Percentiles rank a stretch among this genome's conserved stretches.
Conservation (phyloP, 2,329 filamentous ascomycete species). For the Ceratocystis ficicola region DNA sequence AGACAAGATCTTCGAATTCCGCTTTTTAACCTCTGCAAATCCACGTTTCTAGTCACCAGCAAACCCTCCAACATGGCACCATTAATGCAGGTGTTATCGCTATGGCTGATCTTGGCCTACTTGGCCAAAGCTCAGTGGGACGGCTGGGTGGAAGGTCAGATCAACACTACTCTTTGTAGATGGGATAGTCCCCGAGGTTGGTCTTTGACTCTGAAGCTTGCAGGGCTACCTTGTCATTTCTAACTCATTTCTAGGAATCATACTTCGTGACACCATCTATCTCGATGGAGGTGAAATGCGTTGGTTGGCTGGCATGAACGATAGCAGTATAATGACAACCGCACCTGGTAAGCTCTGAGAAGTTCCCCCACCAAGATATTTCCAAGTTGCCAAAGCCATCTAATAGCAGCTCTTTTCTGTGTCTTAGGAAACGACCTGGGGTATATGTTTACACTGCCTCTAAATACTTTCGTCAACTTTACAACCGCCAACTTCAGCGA, state of each 20-base stretch:
- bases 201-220: constrained; percentile 10
- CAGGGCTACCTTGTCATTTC: constrained; percentile 4
- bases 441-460: constrained; percentile 46
- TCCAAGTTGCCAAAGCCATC: constrained; percentile 15
- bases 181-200: constrained; percentile 41
- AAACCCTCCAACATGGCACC: background rate
- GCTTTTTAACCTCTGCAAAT: background rate
- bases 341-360: constrained; percentile 34
- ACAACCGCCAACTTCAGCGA: constrained; percentile 34
- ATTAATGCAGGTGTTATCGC: background rate
- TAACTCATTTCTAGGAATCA: constrained; percentile 34
- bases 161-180: constrained; percentile 47
- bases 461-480: constrained; percentile 34
- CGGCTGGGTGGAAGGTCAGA: constrained; percentile 40
- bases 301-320: constrained; percentile 40
- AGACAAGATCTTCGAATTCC: background rate
- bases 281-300: constrained; percentile 49
- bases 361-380: background rate
- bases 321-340: constrained; percentile 31
- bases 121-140: constrained; percentile 33
- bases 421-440: constrained; percentile 40
- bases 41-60: background rate
- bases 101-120: constrained; percentile 26
- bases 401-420: background rate
- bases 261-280: constrained; percentile 51